Evolutionary conservation across 2,329 filamentous ascomycete species (phyloP), one percentile per base, ranked within the genome.

Genomic region (Aureobasidium musti): DNA sequence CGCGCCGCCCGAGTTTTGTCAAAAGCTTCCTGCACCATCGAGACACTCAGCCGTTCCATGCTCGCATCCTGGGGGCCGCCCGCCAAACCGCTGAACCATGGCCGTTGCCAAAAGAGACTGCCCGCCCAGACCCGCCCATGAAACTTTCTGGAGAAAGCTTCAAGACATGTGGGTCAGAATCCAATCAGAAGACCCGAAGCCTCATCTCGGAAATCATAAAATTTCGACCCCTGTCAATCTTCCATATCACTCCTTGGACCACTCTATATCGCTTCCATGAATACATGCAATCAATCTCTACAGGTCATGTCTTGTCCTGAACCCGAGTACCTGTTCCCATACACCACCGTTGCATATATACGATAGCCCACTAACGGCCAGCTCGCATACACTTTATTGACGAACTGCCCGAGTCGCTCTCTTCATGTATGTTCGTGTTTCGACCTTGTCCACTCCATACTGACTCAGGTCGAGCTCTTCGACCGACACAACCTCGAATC

Each of bases 401-500:
- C 30, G n/a, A 39, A 39, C 33, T 19, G 30, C 47, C 26, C 23
- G 21, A 21, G 47, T 37, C 47, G 17, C 10, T 23, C 66, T 61
- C n/a, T 53, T 23, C 66, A 67, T 67, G 56, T 39, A 61, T 23
- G 26, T 53, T 39, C 66, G 39, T 2, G 52, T 33, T 3, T 64
- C 59, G 3, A 59, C 39, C 47, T 50, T 45, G 41, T 67, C 56
- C 3, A 64, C 50, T 19, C 66, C 66, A 21, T n/a, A 67, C 49
- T 37, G 39, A 17, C 26, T 52, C n/a, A 67, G 30, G 23, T 67
- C 66, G 21, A 67, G 14, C 1, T 33, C 41, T 6, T 57, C 37
- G 1, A 33, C 11, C 43, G 37, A 13, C 41, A 50, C 19, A 2
- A 49, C 50, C 41, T 71, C 69, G 64, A 76, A 77, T 19, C 74